phyloP scores from a whole-genome alignment of 2,329 filamentous ascomycete species.

The Metarhizium humberi region DNA sequence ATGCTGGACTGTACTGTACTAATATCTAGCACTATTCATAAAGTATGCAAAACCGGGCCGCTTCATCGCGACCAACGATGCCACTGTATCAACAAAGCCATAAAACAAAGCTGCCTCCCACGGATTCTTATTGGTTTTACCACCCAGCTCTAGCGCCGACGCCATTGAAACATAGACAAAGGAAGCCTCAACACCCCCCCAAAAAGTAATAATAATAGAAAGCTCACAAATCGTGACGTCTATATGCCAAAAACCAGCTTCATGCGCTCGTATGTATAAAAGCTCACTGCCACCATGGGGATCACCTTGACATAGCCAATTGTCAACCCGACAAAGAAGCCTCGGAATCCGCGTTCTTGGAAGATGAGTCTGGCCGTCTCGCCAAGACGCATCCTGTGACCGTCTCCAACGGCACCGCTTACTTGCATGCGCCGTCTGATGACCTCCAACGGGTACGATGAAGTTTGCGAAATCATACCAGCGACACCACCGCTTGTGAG shows the following conservation, averaged over 20 bases:
- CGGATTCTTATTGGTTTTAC: not conserved
- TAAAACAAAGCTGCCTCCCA: not conserved
- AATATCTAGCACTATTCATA: not conserved
- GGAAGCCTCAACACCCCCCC: slow-evolving; percentile 4
- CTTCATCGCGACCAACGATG: not conserved
- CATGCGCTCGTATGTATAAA: slow-evolving; percentile 56
- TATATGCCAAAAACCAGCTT: slow-evolving; percentile 59
- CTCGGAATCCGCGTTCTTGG: slow-evolving; percentile 63
- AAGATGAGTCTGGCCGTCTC: slow-evolving; percentile 74
- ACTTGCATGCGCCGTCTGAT: slow-evolving; percentile 93
- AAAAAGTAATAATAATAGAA: not conserved
- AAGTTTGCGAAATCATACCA: slow-evolving; percentile 81
- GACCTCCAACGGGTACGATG: slow-evolving; percentile 89
- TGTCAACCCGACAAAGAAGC: slow-evolving; percentile 86
- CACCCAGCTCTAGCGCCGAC: not conserved
- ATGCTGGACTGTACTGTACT: not conserved
- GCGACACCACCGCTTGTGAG: slow-evolving; percentile 76
- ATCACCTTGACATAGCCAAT: slow-evolving; percentile 95
- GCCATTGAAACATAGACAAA: slow-evolving; percentile 1
- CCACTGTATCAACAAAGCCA: not conserved
- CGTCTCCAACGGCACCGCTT: slow-evolving; percentile 86
- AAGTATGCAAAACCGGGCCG: not conserved
- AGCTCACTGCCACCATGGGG: slow-evolving; percentile 70
- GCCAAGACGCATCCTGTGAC: slow-evolving; percentile 63
- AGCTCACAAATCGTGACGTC: not conserved